A percentile compares a stretch with the other conserved stretches of the same genome.
Conservation (phyloP, 2,329 filamentous ascomycete species). For the Colletotrichum lentis region DNA sequence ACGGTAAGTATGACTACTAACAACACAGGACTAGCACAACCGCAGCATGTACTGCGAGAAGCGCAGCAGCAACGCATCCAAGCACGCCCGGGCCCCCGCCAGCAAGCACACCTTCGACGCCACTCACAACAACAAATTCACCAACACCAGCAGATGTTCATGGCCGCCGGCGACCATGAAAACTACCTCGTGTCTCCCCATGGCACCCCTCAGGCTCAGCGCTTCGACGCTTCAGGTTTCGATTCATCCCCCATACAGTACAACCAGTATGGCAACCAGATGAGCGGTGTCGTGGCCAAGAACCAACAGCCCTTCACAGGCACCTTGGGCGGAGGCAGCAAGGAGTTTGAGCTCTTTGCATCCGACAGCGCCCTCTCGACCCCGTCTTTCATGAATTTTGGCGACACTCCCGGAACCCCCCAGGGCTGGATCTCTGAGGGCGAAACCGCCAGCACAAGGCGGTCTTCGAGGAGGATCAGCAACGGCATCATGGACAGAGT, state of each 20-base stretch:
- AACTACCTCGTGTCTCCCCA: constrained; percentile 66
- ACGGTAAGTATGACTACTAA: constrained; percentile 64
- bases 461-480: constrained; percentile 62
- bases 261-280: constrained; percentile 55
- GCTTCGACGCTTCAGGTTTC: constrained; percentile 60
- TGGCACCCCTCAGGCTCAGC: constrained; percentile 62
- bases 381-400: constrained; percentile 60
- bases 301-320: constrained; percentile 53
- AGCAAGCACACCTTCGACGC: constrained; percentile 46
- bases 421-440: constrained; percentile 62
- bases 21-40: constrained; percentile 62
- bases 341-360: constrained; percentile 61
- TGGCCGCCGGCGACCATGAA: constrained; percentile 54
- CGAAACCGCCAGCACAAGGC: constrained; percentile 54
- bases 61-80: constrained; percentile 83
- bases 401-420: constrained; percentile 54
- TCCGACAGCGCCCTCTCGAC: constrained; percentile 58
- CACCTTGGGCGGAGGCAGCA: constrained; percentile 52
- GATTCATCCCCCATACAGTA: constrained; percentile 56
- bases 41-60: constrained; percentile 87
- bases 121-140: constrained; percentile 52
- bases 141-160: constrained; percentile 47
- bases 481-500: constrained; percentile 69
- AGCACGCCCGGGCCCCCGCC: constrained; percentile 75
- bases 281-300: constrained; percentile 58